These are phyloP conservation scores for Linum trigynum DNA, from an alignment of 345 rosid species.

Conservation along the genomic window DNA sequence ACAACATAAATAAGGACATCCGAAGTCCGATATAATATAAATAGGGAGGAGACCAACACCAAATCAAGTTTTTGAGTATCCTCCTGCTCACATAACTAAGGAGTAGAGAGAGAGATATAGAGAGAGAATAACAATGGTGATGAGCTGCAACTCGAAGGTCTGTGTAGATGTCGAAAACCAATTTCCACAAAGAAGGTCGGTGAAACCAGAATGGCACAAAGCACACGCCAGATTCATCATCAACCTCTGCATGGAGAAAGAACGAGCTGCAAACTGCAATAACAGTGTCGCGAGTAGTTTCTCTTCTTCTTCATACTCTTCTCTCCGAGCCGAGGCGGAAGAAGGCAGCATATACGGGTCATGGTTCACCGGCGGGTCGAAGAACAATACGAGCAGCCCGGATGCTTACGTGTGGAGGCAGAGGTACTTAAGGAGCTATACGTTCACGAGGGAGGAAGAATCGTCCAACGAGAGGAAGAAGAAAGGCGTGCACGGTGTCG, in stretches of 20 bases:
- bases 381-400: background rate
- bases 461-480: background rate
- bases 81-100: no score
- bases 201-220: conserved; percentile 26
- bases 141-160: conserved; percentile 1
- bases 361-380: background rate
- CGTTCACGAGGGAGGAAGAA: conserved; percentile 14
- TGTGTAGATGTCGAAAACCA: conserved; percentile 12
- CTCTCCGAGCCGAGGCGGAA: background rate
- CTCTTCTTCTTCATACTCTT: background rate
- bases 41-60: no score
- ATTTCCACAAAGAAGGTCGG: conserved; percentile 5
- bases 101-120: no score
- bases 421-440: conserved; percentile 30
- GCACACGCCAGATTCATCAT: conserved; percentile 19
- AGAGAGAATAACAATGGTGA: background rate
- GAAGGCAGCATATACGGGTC: background rate
- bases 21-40: no score
- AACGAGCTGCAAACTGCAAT: background rate
- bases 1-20: no score
- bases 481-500: background rate
- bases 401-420: conserved; percentile 18
- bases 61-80: no score
- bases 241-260: background rate
- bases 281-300: background rate